These are phyloP conservation scores for Stephanodiscus minutulus DNA, from an alignment of 108 stramenopile species.

Conservation along the genomic window DNA sequence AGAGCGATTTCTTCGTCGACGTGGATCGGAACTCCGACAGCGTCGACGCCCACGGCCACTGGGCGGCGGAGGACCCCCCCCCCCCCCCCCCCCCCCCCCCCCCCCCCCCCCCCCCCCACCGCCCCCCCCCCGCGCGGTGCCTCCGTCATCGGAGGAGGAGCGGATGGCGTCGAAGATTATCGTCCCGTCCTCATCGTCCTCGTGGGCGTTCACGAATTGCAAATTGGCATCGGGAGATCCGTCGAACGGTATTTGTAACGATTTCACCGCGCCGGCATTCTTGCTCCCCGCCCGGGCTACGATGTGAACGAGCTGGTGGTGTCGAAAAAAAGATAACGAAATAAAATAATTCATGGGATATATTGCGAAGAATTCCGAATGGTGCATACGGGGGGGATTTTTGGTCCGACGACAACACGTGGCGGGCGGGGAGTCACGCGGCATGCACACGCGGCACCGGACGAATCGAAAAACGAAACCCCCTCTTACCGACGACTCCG, in stretches of 20 bases:
- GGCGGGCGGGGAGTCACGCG: no score
- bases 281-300: conserved; percentile 59
- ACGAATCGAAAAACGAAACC: background rate
- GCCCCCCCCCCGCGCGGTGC: background rate
- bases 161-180: conserved; percentile 82
- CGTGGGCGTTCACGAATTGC: conserved; percentile 80
- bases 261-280: conserved; percentile 38
- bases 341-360: background rate
- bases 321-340: background rate
- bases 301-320: conserved; percentile 61
- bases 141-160: conserved; percentile 37
- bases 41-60: conserved; percentile 77
- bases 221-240: conserved; percentile 68
- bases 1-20: conserved; percentile 64
- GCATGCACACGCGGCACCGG: background rate
- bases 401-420: background rate
- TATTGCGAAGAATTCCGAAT: background rate
- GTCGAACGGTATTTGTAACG: conserved; percentile 71
- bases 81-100: background rate
- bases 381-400: background rate
- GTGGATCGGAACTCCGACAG: conserved; percentile 51
- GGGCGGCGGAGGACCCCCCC: conserved; percentile 9
- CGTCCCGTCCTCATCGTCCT: conserved; percentile 61
- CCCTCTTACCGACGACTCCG: conserved; percentile 43
- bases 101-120: background rate